These are phyloP conservation scores for Psilocybe cyanescens DNA, from an alignment of 768 basidiomycete genomes.

Conservation along the genomic window DNA sequence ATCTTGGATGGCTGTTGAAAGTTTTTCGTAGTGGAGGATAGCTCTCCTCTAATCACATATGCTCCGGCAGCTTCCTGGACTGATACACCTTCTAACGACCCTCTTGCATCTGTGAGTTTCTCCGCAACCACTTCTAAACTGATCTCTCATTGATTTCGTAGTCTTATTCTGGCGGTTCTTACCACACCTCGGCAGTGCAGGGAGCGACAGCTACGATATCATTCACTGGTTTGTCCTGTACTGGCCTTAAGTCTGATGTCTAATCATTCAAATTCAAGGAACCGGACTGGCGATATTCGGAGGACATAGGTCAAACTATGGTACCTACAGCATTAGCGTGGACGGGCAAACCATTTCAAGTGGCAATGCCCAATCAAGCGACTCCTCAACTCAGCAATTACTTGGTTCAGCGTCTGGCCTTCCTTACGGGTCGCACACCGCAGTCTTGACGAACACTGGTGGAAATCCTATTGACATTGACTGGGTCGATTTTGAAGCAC, in stretches of 20 bases:
- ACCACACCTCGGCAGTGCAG: constrained; percentile 44
- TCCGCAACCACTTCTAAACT: background rate
- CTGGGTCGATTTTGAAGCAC: constrained; percentile 44
- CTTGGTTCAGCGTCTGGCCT: constrained; percentile 49
- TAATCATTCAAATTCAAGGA: constrained; percentile 29
- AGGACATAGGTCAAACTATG: constrained; percentile 47
- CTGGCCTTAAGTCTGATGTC: background rate
- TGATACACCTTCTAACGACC: constrained; percentile 44
- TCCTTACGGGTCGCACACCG: constrained; percentile 48
- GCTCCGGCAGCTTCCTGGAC: constrained; percentile 52
- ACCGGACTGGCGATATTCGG: constrained; percentile 59
- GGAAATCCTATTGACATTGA: constrained; percentile 54
- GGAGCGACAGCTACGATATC: constrained; percentile 53
- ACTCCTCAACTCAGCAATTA: constrained; percentile 36
- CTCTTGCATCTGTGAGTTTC: constrained; percentile 38
- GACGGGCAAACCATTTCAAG: constrained; percentile 42
- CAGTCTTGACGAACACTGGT: constrained; percentile 48
- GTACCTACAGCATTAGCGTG: constrained; percentile 46
- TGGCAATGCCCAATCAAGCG: constrained; percentile 36
- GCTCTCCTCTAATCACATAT: constrained; percentile 58
- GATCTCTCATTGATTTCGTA: constrained; percentile 13
- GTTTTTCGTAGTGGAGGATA: constrained; percentile 52
- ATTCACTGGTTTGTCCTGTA: constrained; percentile 46
- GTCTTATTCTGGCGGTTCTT: constrained; percentile 48
- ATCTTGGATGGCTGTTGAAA: background rate